Conservation (phyloP, 1,139 yeast species). For the Pichia sp. region DNA sequence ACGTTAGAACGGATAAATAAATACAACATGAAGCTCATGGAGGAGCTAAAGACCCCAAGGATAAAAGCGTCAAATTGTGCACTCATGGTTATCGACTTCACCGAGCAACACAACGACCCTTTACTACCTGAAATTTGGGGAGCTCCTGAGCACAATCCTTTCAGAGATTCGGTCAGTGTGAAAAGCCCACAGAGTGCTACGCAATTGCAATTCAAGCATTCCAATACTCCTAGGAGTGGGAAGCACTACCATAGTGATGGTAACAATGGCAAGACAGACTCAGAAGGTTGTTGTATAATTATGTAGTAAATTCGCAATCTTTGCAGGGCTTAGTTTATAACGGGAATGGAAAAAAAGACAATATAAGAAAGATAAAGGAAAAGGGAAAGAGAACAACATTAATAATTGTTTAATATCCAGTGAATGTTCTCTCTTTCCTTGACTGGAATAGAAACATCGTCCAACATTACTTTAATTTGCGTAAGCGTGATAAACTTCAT, state of each 20-base stretch:
- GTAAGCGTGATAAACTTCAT: constrained; percentile 32
- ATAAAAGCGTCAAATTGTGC: constrained; percentile 69
- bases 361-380: too few relatives aligned
- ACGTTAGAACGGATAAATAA: constrained; percentile 63
- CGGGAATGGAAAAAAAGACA: too few relatives aligned
- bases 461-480: constrained; percentile 5
- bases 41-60: constrained; percentile 53
- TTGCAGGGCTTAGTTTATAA: not conserved
- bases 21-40: constrained; percentile 51
- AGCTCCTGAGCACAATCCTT: constrained; percentile 34
- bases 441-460: constrained; percentile 15
- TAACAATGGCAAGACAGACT: constrained; percentile 6
- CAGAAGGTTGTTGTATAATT: constrained; percentile 42
- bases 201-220: not conserved
- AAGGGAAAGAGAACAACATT: too few relatives aligned
- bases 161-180: constrained; percentile 29
- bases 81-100: constrained; percentile 40
- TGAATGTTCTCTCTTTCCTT: constrained; percentile 20
- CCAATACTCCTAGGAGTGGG: not conserved
- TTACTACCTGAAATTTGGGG: constrained; percentile 46
- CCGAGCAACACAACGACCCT: constrained; percentile 44
- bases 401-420: constrained; percentile 15
- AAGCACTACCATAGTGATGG: not conserved
- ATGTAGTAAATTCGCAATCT: constrained; percentile 24
- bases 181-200: constrained; percentile 15